Evolutionary conservation across 257 asterid species (phyloP), one percentile per base, ranked within the genome.

Genomic region (Solanum okadae): DNA sequence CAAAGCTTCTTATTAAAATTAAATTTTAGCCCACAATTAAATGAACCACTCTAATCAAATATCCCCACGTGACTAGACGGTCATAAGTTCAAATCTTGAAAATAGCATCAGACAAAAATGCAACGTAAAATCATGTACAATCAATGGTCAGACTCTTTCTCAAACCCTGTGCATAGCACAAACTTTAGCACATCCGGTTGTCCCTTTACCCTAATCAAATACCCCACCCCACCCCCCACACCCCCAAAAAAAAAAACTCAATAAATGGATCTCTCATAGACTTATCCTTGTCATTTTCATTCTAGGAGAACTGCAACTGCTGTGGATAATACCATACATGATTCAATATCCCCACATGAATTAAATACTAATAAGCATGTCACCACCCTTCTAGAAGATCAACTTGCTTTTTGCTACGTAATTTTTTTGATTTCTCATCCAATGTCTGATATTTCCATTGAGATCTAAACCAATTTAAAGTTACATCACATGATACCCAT

Each of bases 121-220:
- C 16, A 44, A 44, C 0, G 0, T 13, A 12, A 44, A 0, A 44
- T 0, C 12, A 44, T 44, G 5, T 44, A 44, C 16, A 13, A 44
- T 44, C 1, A 0, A 44, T 44, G 2, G 0, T 44, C 16, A 0
- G 0, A 44, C 5, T 44, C 6, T 44, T 44, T 44, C 52, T 0
- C 52, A 44, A 12, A 44, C 0, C 16, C 5, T 44, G 0, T 12
- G 16, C 52, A 42, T 44, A 44, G 16, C 52, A 0, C 5, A 1
- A 44, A 44, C 16, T 44, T 44, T 44, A 44, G 6, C 1, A 2
- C 6, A 44, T 44, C 14, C 0, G 2, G 2, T 44, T 44, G 16
- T 44, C 14, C 16, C 52, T 42, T 42, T 44, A 42, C 49, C 1
- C 49, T 11, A 44, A 44, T 44, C 16, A 44, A 44, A 44, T 44